Percentiles rank a stretch among this genome's conserved stretches.
These are phyloP conservation scores for Aspergillus luchuensis DNA, from an alignment of 2,329 filamentous ascomycete species.

Conservation along the genomic window DNA sequence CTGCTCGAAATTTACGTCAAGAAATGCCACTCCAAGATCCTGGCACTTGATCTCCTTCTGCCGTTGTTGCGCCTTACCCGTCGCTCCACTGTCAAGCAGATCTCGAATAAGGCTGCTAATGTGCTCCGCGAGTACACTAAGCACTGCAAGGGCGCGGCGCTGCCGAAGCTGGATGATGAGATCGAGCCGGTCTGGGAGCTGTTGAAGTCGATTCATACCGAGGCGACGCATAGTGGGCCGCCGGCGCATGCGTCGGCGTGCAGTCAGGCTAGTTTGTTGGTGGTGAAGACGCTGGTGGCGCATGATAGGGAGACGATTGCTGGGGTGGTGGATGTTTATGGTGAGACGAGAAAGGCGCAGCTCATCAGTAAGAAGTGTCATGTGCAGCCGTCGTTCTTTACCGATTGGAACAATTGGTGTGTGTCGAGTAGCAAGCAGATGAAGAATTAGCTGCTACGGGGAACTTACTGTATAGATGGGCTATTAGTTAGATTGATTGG, in stretches of 20 bases:
- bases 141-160: constrained; percentile 55
- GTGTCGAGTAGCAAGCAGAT: constrained; percentile 46
- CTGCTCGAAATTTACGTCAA: constrained; percentile 83
- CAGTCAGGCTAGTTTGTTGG: constrained; percentile 58
- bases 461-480: too few species aligned
- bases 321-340: constrained; percentile 65
- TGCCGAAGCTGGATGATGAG: constrained; percentile 46
- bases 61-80: constrained; percentile 77
- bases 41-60: constrained; percentile 70
- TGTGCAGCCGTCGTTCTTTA: constrained; percentile 67
- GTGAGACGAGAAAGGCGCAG: constrained; percentile 61
- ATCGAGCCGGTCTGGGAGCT: constrained; percentile 55
- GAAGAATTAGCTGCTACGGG: constrained; percentile 31
- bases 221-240: constrained; percentile 58
- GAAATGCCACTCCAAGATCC: constrained; percentile 68
- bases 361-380: constrained; percentile 58
- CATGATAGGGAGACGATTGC: constrained; percentile 55
- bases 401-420: constrained; percentile 75
- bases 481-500: background rate
- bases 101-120: constrained; percentile 71
- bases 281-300: constrained; percentile 47
- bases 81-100: constrained; percentile 73
- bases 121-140: constrained; percentile 73
- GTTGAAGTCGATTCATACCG: constrained; percentile 67
- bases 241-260: constrained; percentile 73